Conservation (phyloP, 2,329 filamentous ascomycete species). For the Cyclaneusma minus region DNA sequence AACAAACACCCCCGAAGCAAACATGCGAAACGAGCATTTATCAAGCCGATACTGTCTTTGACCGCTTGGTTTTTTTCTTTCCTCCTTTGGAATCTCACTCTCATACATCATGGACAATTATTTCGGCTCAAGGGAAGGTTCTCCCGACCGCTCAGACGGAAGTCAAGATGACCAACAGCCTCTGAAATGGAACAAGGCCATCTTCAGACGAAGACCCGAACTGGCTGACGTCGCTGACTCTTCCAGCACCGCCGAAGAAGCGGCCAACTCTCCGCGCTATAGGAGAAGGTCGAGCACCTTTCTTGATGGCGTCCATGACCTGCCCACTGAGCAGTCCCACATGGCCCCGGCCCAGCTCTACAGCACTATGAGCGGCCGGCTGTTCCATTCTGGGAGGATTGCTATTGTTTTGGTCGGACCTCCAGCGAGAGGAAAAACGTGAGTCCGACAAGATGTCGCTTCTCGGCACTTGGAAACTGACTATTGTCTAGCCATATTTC, state of each 20-base stretch:
- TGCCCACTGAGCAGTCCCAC: conserved; percentile 56
- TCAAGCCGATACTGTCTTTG: no score
- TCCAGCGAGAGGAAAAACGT: conserved; percentile 91
- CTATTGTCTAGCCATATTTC: conserved; percentile 59
- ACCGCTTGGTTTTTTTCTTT: no score
- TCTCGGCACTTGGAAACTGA: neutral
- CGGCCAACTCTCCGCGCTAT: conserved; percentile 78
- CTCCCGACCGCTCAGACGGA: no score
- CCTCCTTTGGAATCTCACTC: neutral
- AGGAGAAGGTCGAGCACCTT: conserved; percentile 89
- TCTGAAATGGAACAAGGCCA: no score
- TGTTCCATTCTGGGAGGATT: conserved; percentile 95
- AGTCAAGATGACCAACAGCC: no score
- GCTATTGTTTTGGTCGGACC: conserved; percentile 94
- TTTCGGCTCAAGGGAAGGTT: no score
- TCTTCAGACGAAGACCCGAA: no score
- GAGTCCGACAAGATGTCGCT: conserved; percentile 19
- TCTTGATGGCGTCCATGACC: conserved; percentile 92
- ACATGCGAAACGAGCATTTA: no score
- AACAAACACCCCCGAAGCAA: no score
- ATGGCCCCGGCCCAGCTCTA: conserved; percentile 94
- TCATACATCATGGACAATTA: no score
- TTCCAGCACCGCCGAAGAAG: conserved; percentile 71
- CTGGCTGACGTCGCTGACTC: conserved; percentile 3
- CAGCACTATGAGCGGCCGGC: conserved; percentile 89